phyloP scores from a whole-genome alignment of 1,284 basidiomycete species.

The Wallemia ichthyophaga region DNA sequence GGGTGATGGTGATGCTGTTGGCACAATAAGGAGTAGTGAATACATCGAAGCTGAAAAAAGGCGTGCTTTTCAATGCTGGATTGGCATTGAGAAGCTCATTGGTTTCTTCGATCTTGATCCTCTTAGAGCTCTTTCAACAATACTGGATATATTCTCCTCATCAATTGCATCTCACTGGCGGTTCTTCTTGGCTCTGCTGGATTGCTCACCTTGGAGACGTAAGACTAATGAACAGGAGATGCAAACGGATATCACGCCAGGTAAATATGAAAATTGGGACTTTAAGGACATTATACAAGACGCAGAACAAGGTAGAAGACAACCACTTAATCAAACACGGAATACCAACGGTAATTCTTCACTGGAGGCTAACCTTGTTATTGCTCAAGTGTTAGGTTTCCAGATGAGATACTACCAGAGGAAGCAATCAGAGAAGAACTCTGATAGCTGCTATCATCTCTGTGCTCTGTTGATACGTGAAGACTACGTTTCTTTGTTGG shows the following conservation, averaged over 20 bases:
- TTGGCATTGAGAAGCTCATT: slow-evolving; percentile 55
- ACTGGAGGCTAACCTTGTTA: slow-evolving; percentile 23
- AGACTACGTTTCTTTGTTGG: slow-evolving; percentile 51
- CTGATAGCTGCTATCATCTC: slow-evolving; percentile 41
- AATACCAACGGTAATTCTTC: slow-evolving; percentile 16
- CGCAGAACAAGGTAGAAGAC: slow-evolving; percentile 12
- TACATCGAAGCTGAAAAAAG: slow-evolving; percentile 25
- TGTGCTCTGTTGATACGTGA: slow-evolving; percentile 69
- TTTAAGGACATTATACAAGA: slow-evolving; percentile 8
- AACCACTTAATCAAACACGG: slow-evolving; percentile 15
- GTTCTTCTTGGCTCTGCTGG: slow-evolving; percentile 71
- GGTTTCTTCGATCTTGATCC: slow-evolving; percentile 92
- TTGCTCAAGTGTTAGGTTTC: slow-evolving; percentile 81
- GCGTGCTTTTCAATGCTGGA: slow-evolving; percentile 47
- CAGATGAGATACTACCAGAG: slow-evolving; percentile 77
- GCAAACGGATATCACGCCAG: background rate
- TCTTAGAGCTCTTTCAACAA: slow-evolving; percentile 69
- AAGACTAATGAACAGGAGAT: slow-evolving; percentile 10
- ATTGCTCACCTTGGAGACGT: slow-evolving; percentile 45
- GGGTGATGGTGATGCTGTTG: slow-evolving; percentile 25
- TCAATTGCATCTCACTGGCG: slow-evolving; percentile 53
- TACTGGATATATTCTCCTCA: slow-evolving; percentile 63
- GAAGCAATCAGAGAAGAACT: slow-evolving; percentile 22
- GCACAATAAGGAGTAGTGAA: slow-evolving; percentile 22
- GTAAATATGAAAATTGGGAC: slow-evolving; percentile 5